Percentiles rank a stretch among this genome's conserved stretches.
These are phyloP conservation scores for Hypoxylon sp. DNA, from an alignment of 2,329 filamentous ascomycete species.

Conservation along the genomic window DNA sequence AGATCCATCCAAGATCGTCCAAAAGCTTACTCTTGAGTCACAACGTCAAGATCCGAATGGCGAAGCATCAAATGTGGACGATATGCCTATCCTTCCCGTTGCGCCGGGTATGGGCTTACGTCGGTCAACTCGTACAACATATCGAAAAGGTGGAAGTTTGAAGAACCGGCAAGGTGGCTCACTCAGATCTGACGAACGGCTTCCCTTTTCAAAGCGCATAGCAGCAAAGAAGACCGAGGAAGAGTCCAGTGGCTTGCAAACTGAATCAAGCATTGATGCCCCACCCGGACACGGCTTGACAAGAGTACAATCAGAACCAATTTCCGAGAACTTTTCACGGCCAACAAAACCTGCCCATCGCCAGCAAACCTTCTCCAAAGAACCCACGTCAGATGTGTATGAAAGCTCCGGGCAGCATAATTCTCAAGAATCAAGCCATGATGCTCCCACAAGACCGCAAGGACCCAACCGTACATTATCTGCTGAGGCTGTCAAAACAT, in stretches of 20 bases:
- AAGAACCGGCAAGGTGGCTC: conserved; percentile 89
- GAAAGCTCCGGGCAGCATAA: conserved; percentile 68
- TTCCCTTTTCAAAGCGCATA: conserved; percentile 81
- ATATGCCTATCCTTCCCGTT: conserved; percentile 88
- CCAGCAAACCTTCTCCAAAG: conserved; percentile 66
- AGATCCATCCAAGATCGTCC: conserved; percentile 80
- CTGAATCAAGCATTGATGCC: conserved; percentile 61
- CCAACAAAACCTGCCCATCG: conserved; percentile 66
- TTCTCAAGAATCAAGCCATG: conserved; percentile 55
- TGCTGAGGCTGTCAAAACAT: conserved; percentile 43
- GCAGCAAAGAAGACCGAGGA: conserved; percentile 73
- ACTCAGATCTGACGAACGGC: conserved; percentile 81
- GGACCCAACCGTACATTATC: conserved; percentile 44
- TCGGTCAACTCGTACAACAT: conserved; percentile 92
- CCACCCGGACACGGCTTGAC: conserved; percentile 68
- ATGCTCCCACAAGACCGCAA: conserved; percentile 41
- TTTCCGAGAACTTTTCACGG: conserved; percentile 74
- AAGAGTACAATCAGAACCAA: conserved; percentile 80
- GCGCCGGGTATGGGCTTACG: conserved; percentile 84
- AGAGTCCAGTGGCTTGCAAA: conserved; percentile 59
- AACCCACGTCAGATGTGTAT: conserved; percentile 57
- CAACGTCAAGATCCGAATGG: conserved; percentile 62
- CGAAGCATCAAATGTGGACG: conserved; percentile 68
- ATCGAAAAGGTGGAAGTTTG: conserved; percentile 86
- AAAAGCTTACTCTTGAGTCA: conserved; percentile 75